Base-by-base conservation (phyloP, 1,284 basidiomycete genomes). In the Moniliella sp. region DNA sequence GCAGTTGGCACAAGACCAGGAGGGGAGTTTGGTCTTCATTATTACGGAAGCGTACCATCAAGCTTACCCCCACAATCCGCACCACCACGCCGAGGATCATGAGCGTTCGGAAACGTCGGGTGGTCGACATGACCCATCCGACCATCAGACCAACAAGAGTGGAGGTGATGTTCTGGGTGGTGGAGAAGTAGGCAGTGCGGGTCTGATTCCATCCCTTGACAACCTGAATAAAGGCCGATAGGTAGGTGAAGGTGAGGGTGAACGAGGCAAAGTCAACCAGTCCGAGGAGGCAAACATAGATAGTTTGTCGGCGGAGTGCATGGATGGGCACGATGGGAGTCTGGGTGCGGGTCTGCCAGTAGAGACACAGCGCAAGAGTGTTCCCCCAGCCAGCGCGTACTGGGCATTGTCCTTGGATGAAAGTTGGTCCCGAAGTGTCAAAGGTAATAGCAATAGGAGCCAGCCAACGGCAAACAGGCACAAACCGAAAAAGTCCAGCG, bases 21-120 rank as follows among this genome's bases (percentile, higher is more conserved):
- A 60, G 54, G 12, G 54, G 59, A 5, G 66, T 61, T 14, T 47
- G n/a, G 67, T 70, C 30, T 70, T 73, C 29, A 72, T 71, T 15
- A 73, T 75, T 61, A 71, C 72, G 43, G 78, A 69, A 61, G 12
- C 43, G 42, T 28, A 53, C 39, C 57, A 58, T 51, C 27, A 40
- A 12, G 17, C 37, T 38, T 14, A 73, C 72, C 14, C 78, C 78
- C 18, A 70, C 46, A 14, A 80, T 61, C 37, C 78, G 74, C 39
- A 81, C 68, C 39, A 66, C 48, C 13, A 81, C 69, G 33, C 78
- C 78, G 29, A 51, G 45, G 37, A 78, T 63, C 27, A 81, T 66
- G 27, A 78, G 61, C 48, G 64, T 66, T 69, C 76, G 75, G 52
- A 69, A 72, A 4, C 71, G 68, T 28, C 66, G 67, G 19, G 66